Conservation (phyloP, 805 yeast species). For the Tetrapisispora nanseiensis region DNA sequence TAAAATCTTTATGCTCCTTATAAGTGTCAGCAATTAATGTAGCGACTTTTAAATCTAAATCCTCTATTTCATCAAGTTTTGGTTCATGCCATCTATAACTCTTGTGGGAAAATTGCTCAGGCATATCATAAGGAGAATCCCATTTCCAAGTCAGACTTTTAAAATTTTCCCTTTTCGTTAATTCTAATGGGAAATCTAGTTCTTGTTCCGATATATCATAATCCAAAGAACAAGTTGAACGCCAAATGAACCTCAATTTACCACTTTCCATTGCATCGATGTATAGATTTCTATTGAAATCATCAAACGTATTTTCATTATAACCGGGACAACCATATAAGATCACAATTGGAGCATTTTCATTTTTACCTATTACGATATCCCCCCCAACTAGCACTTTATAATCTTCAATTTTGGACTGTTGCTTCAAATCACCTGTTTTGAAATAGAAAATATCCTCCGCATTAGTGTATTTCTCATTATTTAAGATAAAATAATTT, state of each 20-base stretch:
- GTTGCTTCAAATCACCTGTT: constrained; percentile 33
- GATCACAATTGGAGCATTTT: constrained; percentile 44
- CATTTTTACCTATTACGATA: constrained; percentile 46
- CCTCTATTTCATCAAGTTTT: constrained; percentile 18
- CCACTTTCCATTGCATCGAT: constrained; percentile 48
- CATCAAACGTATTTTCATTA: constrained; percentile 34
- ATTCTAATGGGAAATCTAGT: constrained; percentile 22
- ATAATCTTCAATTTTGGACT: constrained; percentile 12
- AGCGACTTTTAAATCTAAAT: constrained; percentile 61
- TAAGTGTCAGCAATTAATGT: constrained; percentile 39
- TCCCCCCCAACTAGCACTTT: constrained; percentile 40
- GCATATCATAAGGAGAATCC: constrained; percentile 25
- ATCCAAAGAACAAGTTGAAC: constrained; percentile 40
- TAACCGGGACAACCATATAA: constrained; percentile 60
- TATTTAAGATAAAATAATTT: constrained; percentile 20
- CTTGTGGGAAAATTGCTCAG: constrained; percentile 34
- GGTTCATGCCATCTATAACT: constrained; percentile 18
- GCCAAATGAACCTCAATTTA: constrained; percentile 64
- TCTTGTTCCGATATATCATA: constrained; percentile 3
- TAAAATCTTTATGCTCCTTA: constrained; percentile 23
- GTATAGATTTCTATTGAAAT: constrained; percentile 49
- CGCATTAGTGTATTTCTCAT: constrained; percentile 43
- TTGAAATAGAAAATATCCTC: constrained; percentile 76
- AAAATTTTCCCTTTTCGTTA: constrained; percentile 24
- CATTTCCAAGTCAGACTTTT: constrained; percentile 26